A percentile compares a stretch with the other conserved stretches of the same genome.
Evolutionary conservation across 2,329 filamentous ascomycete genomes (phyloP).

Genomic region (Alternaria sp.): DNA sequence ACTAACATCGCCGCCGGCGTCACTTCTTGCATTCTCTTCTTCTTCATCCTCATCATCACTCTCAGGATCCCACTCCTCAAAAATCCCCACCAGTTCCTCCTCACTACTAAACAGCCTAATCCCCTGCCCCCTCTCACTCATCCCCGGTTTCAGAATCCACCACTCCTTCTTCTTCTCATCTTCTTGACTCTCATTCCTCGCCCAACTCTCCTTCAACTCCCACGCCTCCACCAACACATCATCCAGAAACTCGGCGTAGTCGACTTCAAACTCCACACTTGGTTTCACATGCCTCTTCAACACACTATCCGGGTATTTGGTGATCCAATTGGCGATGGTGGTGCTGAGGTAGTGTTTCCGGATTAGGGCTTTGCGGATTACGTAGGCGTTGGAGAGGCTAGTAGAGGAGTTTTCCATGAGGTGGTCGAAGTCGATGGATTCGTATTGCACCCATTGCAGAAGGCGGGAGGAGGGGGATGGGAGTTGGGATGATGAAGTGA

Average conservation of each 20-base stretch:
- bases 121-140: slow-evolving; percentile 95
- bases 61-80: slow-evolving; percentile 86
- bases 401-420: slow-evolving; percentile 67
- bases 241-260: slow-evolving; percentile 96
- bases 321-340: slow-evolving; percentile 83
- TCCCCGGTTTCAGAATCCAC: slow-evolving; percentile 98
- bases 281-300: slow-evolving; percentile 76
- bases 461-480: slow-evolving; percentile 57
- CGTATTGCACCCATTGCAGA: slow-evolving; percentile 86
- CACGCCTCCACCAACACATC: slow-evolving; percentile 90
- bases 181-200: slow-evolving; percentile 63
- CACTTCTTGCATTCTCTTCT: slow-evolving; percentile 47
- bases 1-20: slow-evolving; percentile 27
- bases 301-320: slow-evolving; percentile 77
- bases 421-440: slow-evolving; percentile 83
- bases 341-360: slow-evolving; percentile 91
- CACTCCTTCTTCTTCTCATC: slow-evolving; percentile 65
- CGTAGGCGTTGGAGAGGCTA: slow-evolving; percentile 82
- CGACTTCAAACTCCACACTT: slow-evolving; percentile 87
- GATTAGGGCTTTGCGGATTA: slow-evolving; percentile 95
- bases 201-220: slow-evolving; percentile 81
- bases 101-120: slow-evolving; percentile 88
- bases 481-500: slow-evolving; percentile 59
- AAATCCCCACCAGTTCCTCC: slow-evolving; percentile 82
- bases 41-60: slow-evolving; percentile 68